These are phyloP conservation scores for Boletus insuetus DNA, from an alignment of 768 basidiomycete genomes.

Conservation along the genomic window DNA sequence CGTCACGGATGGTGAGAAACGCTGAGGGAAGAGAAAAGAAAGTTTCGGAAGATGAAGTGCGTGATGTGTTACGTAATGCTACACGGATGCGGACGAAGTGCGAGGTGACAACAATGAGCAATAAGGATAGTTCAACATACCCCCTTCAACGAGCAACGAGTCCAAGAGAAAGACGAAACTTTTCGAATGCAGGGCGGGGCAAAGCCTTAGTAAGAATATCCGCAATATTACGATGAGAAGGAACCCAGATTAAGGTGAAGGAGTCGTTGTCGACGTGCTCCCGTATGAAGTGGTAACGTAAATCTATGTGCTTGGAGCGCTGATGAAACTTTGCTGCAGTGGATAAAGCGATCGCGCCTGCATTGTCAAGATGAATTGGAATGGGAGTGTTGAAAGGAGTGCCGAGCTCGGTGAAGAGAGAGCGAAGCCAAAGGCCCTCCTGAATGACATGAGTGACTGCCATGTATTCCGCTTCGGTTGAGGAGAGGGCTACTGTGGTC, in stretches of 20 bases:
- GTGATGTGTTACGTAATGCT: too few relatives aligned
- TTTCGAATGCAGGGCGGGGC: neutral
- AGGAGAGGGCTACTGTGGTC: too few relatives aligned
- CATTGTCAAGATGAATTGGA: neutral
- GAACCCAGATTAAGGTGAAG: neutral
- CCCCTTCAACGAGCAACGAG: neutral
- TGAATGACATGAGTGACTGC: neutral
- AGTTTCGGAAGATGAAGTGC: too few relatives aligned
- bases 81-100: too few relatives aligned
- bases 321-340: neutral
- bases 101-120: neutral
- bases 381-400: neutral
- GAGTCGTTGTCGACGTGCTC: neutral
- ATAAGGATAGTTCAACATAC: neutral
- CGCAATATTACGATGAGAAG: neutral
- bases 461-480: neutral
- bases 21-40: neutral
- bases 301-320: neutral
- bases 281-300: neutral
- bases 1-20: neutral
- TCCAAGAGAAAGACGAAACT: neutral
- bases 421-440: neutral
- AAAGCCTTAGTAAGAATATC: neutral
- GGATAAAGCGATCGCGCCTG: neutral
- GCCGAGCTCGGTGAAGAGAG: neutral